Conservation (phyloP, 2,329 filamentous ascomycete genomes). For the Aspergillus chevalieri region DNA sequence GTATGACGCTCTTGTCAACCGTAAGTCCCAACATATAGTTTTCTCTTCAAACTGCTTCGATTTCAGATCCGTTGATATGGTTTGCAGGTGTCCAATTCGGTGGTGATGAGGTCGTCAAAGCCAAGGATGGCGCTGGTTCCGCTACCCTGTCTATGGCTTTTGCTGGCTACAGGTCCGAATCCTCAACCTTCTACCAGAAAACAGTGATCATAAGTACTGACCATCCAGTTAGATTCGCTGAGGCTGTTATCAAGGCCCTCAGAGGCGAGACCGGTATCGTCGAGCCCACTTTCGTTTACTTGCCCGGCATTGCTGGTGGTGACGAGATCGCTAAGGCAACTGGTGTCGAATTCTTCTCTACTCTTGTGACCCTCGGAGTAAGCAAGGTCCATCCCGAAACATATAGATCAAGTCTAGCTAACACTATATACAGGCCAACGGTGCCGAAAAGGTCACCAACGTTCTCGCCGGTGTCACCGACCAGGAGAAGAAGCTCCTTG, state of each 20-base stretch:
- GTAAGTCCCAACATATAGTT: slow-evolving; percentile 39
- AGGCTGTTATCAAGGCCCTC: slow-evolving; percentile 82
- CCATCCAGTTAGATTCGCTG: slow-evolving; percentile 63
- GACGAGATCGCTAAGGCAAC: slow-evolving; percentile 78
- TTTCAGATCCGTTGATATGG: background rate
- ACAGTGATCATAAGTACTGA: slow-evolving; percentile 12
- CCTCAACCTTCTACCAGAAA: slow-evolving; percentile 7
- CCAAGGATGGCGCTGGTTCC: slow-evolving; percentile 85
- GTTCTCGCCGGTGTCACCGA: slow-evolving; percentile 70
- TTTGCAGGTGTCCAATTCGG: slow-evolving; percentile 76
- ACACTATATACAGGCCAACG: slow-evolving; percentile 57
- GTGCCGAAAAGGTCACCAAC: slow-evolving; percentile 80
- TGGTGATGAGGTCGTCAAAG: slow-evolving; percentile 93
- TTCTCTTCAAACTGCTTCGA: background rate
- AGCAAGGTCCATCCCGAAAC: slow-evolving; percentile 40
- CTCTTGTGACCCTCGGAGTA: slow-evolving; percentile 92
- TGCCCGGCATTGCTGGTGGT: slow-evolving; percentile 81
- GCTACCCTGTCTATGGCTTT: slow-evolving; percentile 93
- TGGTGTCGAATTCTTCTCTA: slow-evolving; percentile 90
- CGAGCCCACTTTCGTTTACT: slow-evolving; percentile 93
- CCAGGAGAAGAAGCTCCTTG: slow-evolving; percentile 81
- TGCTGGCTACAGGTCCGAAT: slow-evolving; percentile 76
- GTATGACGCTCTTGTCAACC: slow-evolving; percentile 83
- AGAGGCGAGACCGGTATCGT: slow-evolving; percentile 89
- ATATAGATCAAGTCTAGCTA: slow-evolving; percentile 15